Conservation (phyloP, 768 basidiomycete species). For the button mushroom (Agaricus bisporus) region DNA sequence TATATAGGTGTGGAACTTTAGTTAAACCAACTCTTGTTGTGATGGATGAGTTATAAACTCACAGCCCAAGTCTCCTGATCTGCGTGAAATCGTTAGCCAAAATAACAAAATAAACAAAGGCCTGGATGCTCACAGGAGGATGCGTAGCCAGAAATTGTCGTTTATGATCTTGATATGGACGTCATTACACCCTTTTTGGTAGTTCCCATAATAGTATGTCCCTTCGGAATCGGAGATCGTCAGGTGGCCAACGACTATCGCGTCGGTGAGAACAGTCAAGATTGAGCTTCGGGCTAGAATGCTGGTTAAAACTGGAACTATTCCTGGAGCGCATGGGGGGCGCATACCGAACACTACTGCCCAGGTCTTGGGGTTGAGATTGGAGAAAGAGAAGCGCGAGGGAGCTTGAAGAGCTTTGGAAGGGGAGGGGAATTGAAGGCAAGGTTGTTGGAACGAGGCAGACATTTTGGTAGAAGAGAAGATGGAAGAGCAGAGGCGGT, state of each 20-base stretch:
- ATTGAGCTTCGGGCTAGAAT: constrained; percentile 53
- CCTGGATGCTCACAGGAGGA: constrained; percentile 44
- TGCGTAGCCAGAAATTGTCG: constrained; percentile 63
- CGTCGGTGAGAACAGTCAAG: constrained; percentile 49
- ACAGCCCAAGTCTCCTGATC: constrained; percentile 63
- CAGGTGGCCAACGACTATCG: constrained; percentile 53
- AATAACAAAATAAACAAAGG: constrained; percentile 9
- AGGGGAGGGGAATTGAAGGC: constrained; percentile 36
- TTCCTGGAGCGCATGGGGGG: constrained; percentile 1
- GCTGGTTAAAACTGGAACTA: not conserved
- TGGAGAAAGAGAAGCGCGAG: constrained; percentile 36
- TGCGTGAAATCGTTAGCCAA: constrained; percentile 23
- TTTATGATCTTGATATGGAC: constrained; percentile 52
- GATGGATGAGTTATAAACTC: constrained; percentile 21
- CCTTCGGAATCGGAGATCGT: constrained; percentile 59
- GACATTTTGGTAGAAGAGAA: constrained; percentile 24
- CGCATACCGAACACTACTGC: constrained; percentile 40
- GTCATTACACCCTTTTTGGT: constrained; percentile 54
- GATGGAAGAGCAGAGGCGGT: not conserved
- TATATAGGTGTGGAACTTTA: constrained; percentile 20
- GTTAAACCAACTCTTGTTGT: constrained; percentile 1
- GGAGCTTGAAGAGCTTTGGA: constrained; percentile 38
- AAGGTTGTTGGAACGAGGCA: constrained; percentile 28
- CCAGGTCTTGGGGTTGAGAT: constrained; percentile 45
- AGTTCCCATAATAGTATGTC: constrained; percentile 50